Percentiles rank a stretch among this genome's conserved stretches.
Evolutionary conservation across 768 basidiomycete genomes (phyloP).

Genomic region (Suillus spraguei): DNA sequence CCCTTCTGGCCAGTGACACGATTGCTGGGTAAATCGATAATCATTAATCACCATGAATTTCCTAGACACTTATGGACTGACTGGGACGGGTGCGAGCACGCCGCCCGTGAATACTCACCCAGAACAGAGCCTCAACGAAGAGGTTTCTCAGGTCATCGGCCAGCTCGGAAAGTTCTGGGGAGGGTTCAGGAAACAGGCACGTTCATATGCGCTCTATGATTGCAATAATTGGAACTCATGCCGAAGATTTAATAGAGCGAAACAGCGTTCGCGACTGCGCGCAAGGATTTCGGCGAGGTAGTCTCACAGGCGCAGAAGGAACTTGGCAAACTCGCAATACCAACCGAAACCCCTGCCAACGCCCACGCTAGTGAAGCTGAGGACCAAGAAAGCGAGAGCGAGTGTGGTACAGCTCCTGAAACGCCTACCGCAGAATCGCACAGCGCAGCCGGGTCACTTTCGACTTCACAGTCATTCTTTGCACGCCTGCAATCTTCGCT

Average conservation of each 20-base stretch:
- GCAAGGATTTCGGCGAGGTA: slow-evolving; percentile 71
- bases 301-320: slow-evolving; percentile 83
- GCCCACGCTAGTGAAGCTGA: slow-evolving; percentile 14
- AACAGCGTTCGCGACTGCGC: slow-evolving; percentile 63
- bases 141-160: slow-evolving; percentile 88
- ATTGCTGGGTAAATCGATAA: background rate
- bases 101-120: slow-evolving; percentile 45
- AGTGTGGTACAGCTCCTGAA: slow-evolving; percentile 29
- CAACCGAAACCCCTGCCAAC: slow-evolving; percentile 30
- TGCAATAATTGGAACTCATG: slow-evolving; percentile 3
- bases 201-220: slow-evolving; percentile 22
- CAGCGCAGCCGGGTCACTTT: slow-evolving; percentile 24
- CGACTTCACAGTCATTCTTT: slow-evolving; percentile 52
- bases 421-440: slow-evolving; percentile 28
- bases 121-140: slow-evolving; percentile 73
- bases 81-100: slow-evolving; percentile 43
- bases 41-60: slow-evolving; percentile 59
- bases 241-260: slow-evolving; percentile 55
- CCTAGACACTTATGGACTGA: slow-evolving; percentile 68
- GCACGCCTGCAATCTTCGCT: slow-evolving; percentile 73
- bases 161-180: slow-evolving; percentile 89
- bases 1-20: background rate
- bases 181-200: slow-evolving; percentile 85
- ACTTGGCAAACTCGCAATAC: slow-evolving; percentile 56
- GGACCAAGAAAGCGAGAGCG: slow-evolving; percentile 21